These are phyloP conservation scores for Zelonia costaricensis DNA, from an alignment of 208 protist genomes.

Conservation along the genomic window DNA sequence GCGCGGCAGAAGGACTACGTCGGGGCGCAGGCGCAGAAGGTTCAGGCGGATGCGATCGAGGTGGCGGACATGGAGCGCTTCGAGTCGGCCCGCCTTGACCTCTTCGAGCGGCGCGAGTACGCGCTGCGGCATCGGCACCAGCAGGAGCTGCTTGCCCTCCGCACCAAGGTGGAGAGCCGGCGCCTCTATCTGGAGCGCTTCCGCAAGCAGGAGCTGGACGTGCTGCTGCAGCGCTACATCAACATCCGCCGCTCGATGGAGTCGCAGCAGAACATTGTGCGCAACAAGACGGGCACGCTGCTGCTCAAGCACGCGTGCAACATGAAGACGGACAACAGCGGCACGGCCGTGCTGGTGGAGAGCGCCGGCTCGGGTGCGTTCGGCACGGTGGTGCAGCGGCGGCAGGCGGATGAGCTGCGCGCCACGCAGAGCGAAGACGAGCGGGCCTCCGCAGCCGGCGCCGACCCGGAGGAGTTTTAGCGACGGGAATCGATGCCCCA, in stretches of 20 bases:
- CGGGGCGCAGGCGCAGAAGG: constrained; percentile 77
- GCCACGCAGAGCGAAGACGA: constrained; percentile 5
- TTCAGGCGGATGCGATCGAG: constrained; percentile 77
- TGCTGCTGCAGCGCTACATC: constrained; percentile 87
- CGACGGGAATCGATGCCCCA: too few relatives aligned
- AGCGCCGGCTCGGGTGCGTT: constrained; percentile 79
- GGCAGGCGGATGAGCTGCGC: constrained; percentile 40
- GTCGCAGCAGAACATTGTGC: constrained; percentile 88
- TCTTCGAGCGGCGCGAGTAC: constrained; percentile 70
- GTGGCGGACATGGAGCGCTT: constrained; percentile 70
- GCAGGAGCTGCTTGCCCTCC: constrained; percentile 83
- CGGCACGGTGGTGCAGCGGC: constrained; percentile 65
- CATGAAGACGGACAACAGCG: constrained; percentile 76
- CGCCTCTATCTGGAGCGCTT: constrained; percentile 70
- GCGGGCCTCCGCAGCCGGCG: background rate
- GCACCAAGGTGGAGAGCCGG: constrained; percentile 70
- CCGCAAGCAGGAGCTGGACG: constrained; percentile 86
- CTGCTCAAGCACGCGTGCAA: constrained; percentile 90
- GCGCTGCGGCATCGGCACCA: constrained; percentile 70
- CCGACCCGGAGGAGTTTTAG: background rate
- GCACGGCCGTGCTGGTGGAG: constrained; percentile 67
- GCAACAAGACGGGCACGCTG: constrained; percentile 80
- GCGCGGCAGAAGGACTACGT: constrained; percentile 89
- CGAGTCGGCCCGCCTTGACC: constrained; percentile 45
- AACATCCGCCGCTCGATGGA: constrained; percentile 85